These are phyloP conservation scores for Claviceps sorghi DNA, from an alignment of 2,329 filamentous ascomycete genomes.

Conservation along the genomic window DNA sequence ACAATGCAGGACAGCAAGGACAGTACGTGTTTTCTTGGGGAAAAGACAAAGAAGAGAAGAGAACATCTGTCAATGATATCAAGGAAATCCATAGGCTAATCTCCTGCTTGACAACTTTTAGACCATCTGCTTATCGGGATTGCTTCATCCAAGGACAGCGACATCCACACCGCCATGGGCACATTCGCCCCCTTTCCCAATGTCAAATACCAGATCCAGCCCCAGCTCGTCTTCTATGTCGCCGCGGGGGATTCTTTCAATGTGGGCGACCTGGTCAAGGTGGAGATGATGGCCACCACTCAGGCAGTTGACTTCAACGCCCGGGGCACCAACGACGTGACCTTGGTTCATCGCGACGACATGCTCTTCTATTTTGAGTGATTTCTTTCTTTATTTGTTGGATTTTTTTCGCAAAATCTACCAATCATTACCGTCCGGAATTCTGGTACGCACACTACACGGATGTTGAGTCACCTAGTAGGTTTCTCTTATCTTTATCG, in stretches of 20 bases:
- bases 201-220: not conserved
- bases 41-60: too few species aligned
- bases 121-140: not conserved
- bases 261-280: not conserved
- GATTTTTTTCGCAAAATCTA: too few species aligned
- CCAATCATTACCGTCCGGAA: too few species aligned
- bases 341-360: not conserved
- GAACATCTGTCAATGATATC: too few species aligned
- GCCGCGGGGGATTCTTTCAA: not conserved
- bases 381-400: too few species aligned
- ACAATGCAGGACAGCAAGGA: not conserved
- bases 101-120: not conserved
- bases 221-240: not conserved
- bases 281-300: not conserved
- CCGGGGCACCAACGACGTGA: not conserved
- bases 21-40: not conserved
- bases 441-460: too few species aligned
- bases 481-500: too few species aligned
- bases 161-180: not conserved
- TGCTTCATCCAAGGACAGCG: not conserved
- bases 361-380: not conserved
- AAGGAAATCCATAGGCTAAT: too few species aligned
- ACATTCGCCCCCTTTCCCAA: not conserved
- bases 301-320: not conserved
- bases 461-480: too few species aligned